Evolutionary conservation across 75 land plant species (phyloP).

Genomic region (Picea sitchensis): DNA sequence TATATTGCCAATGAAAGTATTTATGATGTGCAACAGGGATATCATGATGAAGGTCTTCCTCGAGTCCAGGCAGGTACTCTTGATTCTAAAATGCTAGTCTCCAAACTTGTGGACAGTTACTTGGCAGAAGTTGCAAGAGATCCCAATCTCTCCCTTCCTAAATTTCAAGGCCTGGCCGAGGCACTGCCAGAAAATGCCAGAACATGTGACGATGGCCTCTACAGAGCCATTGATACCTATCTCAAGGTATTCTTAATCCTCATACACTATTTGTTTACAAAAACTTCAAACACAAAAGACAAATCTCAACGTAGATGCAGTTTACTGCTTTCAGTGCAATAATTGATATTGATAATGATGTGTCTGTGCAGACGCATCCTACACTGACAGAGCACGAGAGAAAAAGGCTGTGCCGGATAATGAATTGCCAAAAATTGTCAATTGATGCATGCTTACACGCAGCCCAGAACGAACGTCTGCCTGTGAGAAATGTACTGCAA

Average conservation of each 20-base stretch:
- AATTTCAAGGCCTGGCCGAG: constrained; percentile 82
- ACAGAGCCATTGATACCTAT: constrained; percentile 88
- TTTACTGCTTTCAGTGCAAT: no score
- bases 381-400: constrained; percentile 66
- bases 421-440: constrained; percentile 89
- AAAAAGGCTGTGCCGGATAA: constrained; percentile 70
- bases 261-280: not conserved
- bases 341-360: no score
- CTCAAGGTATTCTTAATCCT: constrained; percentile 60
- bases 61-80: not conserved
- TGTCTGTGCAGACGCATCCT: constrained; percentile 57
- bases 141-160: constrained; percentile 62
- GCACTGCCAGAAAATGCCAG: constrained; percentile 78
- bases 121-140: constrained; percentile 83
- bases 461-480: constrained; percentile 79
- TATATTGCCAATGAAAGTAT: constrained; percentile 44
- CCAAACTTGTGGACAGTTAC: constrained; percentile 81
- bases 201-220: constrained; percentile 81
- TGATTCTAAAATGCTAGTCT: constrained; percentile 72
- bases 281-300: no score
- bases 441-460: constrained; percentile 86
- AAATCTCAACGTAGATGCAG: no score
- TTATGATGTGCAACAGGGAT: constrained; percentile 44
- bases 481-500: constrained; percentile 68
- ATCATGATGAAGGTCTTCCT: constrained; percentile 13